Evolutionary conservation across 306 rosid genomes (phyloP), one percentile per base, ranked within the genome.

Genomic region (Ochetophila trinervis): DNA sequence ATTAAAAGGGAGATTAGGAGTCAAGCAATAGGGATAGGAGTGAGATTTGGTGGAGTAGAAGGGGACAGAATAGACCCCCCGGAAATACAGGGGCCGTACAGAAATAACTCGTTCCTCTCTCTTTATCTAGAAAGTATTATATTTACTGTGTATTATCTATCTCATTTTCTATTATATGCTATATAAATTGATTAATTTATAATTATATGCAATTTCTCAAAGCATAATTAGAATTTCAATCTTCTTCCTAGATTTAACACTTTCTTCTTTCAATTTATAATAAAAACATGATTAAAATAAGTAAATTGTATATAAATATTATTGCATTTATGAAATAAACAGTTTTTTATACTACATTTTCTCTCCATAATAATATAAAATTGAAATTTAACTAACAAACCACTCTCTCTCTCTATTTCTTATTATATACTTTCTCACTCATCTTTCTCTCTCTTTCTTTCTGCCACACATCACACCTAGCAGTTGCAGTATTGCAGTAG

Each of bases 31-130:
- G 62, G 91, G 87, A 78, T 82, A 78, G 24, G 77, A 74, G 91
- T 85, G 96, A 81, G 91, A 87, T 83, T 90, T 93, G 88, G 78
- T 48, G 80, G 76, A 68, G 90, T 79, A 80, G 85, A 90, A 78
- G 89, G 88, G 96, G 97, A 89, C 97, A 90, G 83, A 84, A 88
- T 88, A 84, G 96, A 88, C 91, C 89, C 62, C 83, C 96, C 97
- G 96, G 80, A 90, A 86, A 87, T 90, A 81, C 87, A 85, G 97
- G 96, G 48, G 60, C 87, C 91, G 91, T 89, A 89, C 98, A 79
- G 56, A 71, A 78, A 60, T 5, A 45, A 16, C 54, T 20, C 44
- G 23, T 13, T 16, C 6, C 42, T 12, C 62, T 57, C 72, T 59
- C 53, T 27, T 4, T 27, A 2, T 27, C 32, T 27, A n/a, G n/a